phyloP scores from a whole-genome alignment of 345 rosid genomes.

The Salix suchowensis region DNA sequence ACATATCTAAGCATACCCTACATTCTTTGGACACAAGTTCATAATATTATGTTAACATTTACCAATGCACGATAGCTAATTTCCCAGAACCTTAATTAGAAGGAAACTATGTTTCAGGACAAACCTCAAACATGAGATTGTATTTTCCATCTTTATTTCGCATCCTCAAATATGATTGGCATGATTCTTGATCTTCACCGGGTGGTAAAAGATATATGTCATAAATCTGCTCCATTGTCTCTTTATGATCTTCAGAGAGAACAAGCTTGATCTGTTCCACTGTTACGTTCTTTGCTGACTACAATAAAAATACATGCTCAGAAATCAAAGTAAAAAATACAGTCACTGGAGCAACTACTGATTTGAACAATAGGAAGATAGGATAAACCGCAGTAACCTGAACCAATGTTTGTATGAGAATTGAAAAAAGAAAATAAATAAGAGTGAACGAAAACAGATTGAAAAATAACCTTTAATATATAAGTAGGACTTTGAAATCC shows the following conservation, averaged over 20 bases:
- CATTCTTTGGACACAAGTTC: background rate
- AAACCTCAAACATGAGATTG: slow-evolving; percentile 99
- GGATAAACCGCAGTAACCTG: background rate
- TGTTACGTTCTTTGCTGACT: slow-evolving; percentile 70
- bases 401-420: background rate
- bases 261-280: slow-evolving; percentile 68
- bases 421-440: background rate
- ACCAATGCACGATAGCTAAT: background rate
- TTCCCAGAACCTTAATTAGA: background rate
- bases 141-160: slow-evolving; percentile 98
- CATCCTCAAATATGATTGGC: slow-evolving; percentile 97
- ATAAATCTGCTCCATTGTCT: slow-evolving; percentile 77
- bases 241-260: slow-evolving; percentile 59
- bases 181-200: slow-evolving; percentile 95
- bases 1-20: slow-evolving; percentile 1
- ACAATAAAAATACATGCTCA: slow-evolving; percentile 32
- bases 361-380: background rate
- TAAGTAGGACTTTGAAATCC: slow-evolving; percentile 98
- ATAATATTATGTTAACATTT: background rate
- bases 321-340: slow-evolving; percentile 17
- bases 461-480: slow-evolving; percentile 69
- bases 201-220: slow-evolving; percentile 98
- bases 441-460: background rate
- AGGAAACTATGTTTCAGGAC: slow-evolving; percentile 18
- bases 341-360: background rate